Conservation (phyloP, 495 filamentous ascomycete genomes). For the Xanthoparmelia taractica region DNA sequence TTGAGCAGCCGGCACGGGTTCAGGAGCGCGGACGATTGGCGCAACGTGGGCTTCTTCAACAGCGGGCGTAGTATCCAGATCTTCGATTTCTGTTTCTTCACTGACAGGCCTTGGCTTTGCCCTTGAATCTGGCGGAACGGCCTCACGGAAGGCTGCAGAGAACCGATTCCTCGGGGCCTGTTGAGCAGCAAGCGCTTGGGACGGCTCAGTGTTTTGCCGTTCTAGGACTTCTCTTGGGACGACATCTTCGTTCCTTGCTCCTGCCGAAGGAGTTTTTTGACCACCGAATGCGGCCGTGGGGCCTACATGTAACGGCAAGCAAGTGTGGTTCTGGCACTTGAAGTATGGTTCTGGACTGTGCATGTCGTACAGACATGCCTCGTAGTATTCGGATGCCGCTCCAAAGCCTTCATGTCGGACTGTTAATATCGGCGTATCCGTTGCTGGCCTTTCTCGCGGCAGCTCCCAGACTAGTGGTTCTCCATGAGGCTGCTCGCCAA, state of each 20-base stretch:
- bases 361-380: conserved; percentile 45
- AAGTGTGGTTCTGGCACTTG: conserved; percentile 43
- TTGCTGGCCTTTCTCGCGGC: background rate
- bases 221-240: background rate
- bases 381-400: conserved; percentile 46
- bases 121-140: conserved; percentile 21
- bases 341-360: conserved; percentile 44
- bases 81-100: conserved; percentile 27
- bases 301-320: conserved; percentile 23
- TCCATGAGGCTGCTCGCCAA: conserved; percentile 6
- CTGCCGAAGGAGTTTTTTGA: background rate
- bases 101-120: conserved; percentile 20
- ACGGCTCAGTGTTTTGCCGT: conserved; percentile 24
- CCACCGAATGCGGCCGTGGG: background rate
- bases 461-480: conserved; percentile 1
- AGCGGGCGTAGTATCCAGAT: conserved; percentile 25
- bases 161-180: conserved; percentile 26
- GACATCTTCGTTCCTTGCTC: background rate
- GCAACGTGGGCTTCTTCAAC: conserved; percentile 26
- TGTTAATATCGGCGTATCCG: background rate
- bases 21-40: conserved; percentile 22
- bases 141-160: conserved; percentile 26
- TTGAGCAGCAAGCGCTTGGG: conserved; percentile 29
- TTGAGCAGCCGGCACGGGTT: conserved; percentile 21
- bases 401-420: conserved; percentile 30